Evolutionary conservation across 148 eudicot species (phyloP).

Genomic region (Chenopodium quinoa): DNA sequence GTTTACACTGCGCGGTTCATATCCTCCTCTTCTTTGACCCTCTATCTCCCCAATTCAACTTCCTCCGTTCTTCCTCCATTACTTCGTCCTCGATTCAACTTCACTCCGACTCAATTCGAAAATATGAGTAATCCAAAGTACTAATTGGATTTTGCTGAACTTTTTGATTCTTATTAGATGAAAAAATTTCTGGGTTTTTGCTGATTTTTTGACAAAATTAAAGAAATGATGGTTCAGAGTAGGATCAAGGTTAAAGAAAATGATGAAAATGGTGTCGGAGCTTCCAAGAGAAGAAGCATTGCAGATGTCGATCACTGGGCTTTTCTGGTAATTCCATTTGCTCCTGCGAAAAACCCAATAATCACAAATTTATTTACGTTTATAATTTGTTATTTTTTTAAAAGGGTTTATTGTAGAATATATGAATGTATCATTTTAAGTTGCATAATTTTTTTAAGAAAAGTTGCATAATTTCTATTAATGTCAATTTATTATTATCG

Average conservation of each 20-base stretch:
- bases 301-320: slow-evolving; percentile 43
- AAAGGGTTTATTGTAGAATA: not conserved
- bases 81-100: not conserved
- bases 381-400: not conserved
- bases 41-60: not conserved
- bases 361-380: no score
- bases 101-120: not conserved
- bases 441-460: no score
- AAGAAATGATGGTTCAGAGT: slow-evolving; percentile 21
- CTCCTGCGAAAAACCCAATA: no score
- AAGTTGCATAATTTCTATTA: not conserved
- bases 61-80: not conserved
- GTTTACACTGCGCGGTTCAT: not conserved
- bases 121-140: not conserved
- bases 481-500: not conserved
- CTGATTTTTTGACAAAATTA: not conserved
- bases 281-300: slow-evolving; percentile 19
- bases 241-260: slow-evolving; percentile 32
- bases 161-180: not conserved
- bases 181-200: not conserved
- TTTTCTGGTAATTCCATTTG: slow-evolving; percentile 42
- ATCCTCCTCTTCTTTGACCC: not conserved
- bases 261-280: slow-evolving; percentile 30
- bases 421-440: not conserved
- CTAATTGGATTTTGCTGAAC: no score